Percentiles rank a stretch among this genome's conserved stretches.
phyloP scores from a whole-genome alignment of 257 asterid genomes.

The Primulina tabacum region DNA sequence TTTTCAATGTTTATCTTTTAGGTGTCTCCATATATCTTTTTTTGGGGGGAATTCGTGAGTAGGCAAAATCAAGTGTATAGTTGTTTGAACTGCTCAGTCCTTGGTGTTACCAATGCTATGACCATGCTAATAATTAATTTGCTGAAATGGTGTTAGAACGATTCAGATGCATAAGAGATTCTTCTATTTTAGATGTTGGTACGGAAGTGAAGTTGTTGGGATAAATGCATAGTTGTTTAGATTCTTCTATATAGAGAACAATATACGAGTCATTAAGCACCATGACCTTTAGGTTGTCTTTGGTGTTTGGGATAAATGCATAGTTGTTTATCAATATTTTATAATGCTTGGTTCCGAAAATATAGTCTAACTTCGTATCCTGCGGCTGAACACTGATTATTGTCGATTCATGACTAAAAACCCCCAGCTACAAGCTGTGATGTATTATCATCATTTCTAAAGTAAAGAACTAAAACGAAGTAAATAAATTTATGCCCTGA shows the following conservation, averaged over 20 bases:
- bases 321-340: neutral
- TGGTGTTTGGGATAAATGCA: neutral
- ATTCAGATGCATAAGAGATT: too few relatives aligned
- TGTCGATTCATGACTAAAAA: neutral
- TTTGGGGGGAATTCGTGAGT: neutral
- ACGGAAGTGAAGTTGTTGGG: too few relatives aligned
- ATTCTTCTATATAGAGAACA: too few relatives aligned
- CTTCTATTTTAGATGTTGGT: too few relatives aligned
- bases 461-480: too few relatives aligned
- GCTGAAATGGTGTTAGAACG: too few relatives aligned
- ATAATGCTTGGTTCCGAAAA: neutral
- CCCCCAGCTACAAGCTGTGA: neutral
- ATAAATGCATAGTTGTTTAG: too few relatives aligned
- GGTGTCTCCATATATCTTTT: neutral
- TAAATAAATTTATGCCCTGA: neutral
- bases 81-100: neutral
- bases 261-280: too few relatives aligned
- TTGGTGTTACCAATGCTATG: neutral
- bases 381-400: too few relatives aligned
- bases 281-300: neutral
- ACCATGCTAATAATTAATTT: neutral
- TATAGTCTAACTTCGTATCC: too few relatives aligned
- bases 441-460: neutral
- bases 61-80: too few relatives aligned
- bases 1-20: neutral